Conservation (phyloP, 2,329 filamentous ascomycete species). For the Ophiocordyceps camponoti-rufipedis region DNA sequence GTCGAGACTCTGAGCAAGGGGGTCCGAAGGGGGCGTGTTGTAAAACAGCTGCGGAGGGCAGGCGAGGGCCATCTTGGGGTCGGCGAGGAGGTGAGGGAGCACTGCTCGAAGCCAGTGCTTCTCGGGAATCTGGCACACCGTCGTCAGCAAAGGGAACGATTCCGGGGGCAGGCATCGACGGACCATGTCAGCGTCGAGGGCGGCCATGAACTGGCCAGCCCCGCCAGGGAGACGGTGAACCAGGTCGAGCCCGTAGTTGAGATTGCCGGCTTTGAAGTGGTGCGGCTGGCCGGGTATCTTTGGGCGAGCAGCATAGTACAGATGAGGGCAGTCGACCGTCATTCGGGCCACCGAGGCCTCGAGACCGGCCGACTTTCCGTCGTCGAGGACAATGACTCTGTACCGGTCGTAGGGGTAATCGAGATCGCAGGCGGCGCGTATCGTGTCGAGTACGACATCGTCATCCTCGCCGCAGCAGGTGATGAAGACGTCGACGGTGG, state of each 20-base stretch:
- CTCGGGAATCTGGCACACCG: conserved; percentile 32
- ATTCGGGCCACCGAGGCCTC: conserved; percentile 19
- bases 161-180: too few relatives aligned
- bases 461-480: conserved; percentile 39
- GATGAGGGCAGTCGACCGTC: conserved; percentile 23
- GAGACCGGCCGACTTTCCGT: conserved; percentile 27
- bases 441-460: conserved; percentile 37
- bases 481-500: conserved; percentile 37
- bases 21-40: conserved; percentile 39
- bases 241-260: conserved; percentile 39
- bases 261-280: conserved; percentile 46
- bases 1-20: conserved; percentile 37
- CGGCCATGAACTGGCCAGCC: conserved; percentile 39
- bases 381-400: conserved; percentile 36
- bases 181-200: conserved; percentile 46
- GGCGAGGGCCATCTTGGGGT: conserved; percentile 38
- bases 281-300: conserved; percentile 29
- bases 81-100: conserved; percentile 38
- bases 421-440: conserved; percentile 31
- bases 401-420: conserved; percentile 35
- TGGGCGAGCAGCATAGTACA: conserved; percentile 32
- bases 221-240: conserved; percentile 32
- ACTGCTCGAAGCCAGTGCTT: conserved; percentile 38
- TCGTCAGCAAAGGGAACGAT: not conserved
- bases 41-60: conserved; percentile 46